These are phyloP conservation scores for Pseudozyma sp. DNA, from an alignment of 1,284 basidiomycete genomes.

Conservation along the genomic window DNA sequence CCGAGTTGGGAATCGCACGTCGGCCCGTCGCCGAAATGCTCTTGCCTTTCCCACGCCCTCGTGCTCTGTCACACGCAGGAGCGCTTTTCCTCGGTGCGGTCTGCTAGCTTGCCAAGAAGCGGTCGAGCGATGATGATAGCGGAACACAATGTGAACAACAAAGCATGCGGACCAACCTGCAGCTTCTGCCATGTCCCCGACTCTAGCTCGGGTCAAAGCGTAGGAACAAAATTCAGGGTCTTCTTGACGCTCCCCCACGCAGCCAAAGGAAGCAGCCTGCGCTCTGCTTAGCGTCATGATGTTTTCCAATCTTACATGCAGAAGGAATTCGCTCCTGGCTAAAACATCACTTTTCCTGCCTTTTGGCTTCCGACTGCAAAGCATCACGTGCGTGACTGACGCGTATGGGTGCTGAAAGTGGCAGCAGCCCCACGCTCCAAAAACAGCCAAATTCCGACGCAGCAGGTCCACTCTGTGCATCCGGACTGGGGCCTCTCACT, in stretches of 20 bases:
- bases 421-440: too few species aligned
- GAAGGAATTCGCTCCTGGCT: too few species aligned
- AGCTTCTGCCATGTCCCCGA: too few species aligned
- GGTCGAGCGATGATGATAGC: too few species aligned
- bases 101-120: too few species aligned
- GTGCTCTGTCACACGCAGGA: background rate
- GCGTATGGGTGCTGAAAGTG: conserved; percentile 9
- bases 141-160: too few species aligned
- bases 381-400: conserved; percentile 31
- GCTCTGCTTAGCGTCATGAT: too few species aligned
- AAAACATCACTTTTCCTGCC: background rate
- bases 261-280: background rate
- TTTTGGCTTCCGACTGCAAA: background rate
- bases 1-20: conserved; percentile 1
- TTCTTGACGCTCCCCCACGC: background rate
- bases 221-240: background rate
- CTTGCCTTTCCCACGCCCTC: background rate
- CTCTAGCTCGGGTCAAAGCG: background rate
- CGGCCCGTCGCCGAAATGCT: too few species aligned
- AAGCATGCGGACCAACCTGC: too few species aligned
- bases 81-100: too few species aligned
- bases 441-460: conserved; percentile 1
- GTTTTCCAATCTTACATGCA: too few species aligned
- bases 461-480: conserved; percentile 3
- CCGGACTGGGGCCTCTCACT: too few species aligned